Base-by-base conservation (phyloP, 106 monocot genomes). In the Hemerocallis citrina region DNA sequence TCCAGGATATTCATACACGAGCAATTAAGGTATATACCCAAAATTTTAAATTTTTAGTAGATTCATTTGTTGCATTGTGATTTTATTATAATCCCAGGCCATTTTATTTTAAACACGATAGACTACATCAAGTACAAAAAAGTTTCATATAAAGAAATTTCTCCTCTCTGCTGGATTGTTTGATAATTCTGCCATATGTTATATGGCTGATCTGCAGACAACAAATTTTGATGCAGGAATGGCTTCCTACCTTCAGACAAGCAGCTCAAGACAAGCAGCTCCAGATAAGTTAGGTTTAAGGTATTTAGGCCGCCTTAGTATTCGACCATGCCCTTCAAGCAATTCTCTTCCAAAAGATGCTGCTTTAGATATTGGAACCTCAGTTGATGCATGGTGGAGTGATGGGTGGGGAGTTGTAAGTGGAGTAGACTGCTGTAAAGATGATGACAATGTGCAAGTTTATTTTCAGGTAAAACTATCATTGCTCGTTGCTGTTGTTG, bases 361-460 rank as follows among this genome's bases (percentile, higher is more conserved):
- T 71, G 27, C 29, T 43, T 57, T 77, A 69, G 56, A 73, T 46
- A 71, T 75, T 41, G 94, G 94, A 57, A 70, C 71, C 34, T 69
- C 89, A 30, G 77, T 94, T 24, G 94, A 94, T 75, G 78, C 75
- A 15, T 89, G 89, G 85, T 78, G 85, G 76, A 80, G 75, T 76
- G 89, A 89, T 80, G 94, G 85, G 27, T 94, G 94, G 94, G 94
- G 94, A 2, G 83, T 89, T 59, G 64, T 94, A 11, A 69, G 78
- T 55, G 78, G 85, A 64, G 50, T 50, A 35, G 68, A 77, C 39
- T 69, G 57, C 49, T 66, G 21, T 50, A 60, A 57, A 51, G 74
- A 81, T 62, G n/a, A n/a, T n/a, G 76, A 83, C 51, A 78, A 21
- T 23, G 23, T 83, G 30, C 76, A 94, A 62, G 80, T 94, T 10